phyloP scores from a whole-genome alignment of 2,329 filamentous ascomycete species.

The Aciculosporium take region DNA sequence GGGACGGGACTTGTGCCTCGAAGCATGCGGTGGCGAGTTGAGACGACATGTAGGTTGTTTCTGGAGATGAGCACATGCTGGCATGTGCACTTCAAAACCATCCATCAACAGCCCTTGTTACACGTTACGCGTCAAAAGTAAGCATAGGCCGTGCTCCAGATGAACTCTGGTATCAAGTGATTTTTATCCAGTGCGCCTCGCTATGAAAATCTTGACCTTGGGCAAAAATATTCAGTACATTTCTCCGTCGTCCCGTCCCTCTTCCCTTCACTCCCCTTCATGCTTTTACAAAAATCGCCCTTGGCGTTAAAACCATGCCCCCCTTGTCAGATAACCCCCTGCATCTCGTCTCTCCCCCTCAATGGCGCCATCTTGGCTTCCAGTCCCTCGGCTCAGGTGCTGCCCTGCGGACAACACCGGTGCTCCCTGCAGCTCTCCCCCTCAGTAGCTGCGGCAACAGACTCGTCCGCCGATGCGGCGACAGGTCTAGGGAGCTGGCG shows the following conservation, averaged over 20 bases:
- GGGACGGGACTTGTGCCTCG: too few relatives aligned
- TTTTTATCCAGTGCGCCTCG: slow-evolving; percentile 10
- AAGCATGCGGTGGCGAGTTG: too few relatives aligned
- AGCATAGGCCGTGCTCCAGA: too few relatives aligned
- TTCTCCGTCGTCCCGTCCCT: background rate
- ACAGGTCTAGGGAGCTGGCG: slow-evolving; percentile 42
- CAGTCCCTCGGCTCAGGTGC: slow-evolving; percentile 23
- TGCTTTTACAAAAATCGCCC: background rate
- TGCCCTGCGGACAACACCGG: slow-evolving; percentile 31
- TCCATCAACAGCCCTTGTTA: too few relatives aligned
- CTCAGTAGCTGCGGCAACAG: slow-evolving; percentile 38
- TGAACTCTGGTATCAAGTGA: background rate
- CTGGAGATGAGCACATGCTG: too few relatives aligned
- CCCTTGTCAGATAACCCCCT: too few relatives aligned
- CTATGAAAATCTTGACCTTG: slow-evolving; percentile 5
- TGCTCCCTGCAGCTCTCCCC: slow-evolving; percentile 18
- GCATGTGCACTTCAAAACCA: too few relatives aligned
- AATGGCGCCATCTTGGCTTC: slow-evolving; percentile 37
- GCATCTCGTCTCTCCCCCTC: background rate
- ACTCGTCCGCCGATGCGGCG: slow-evolving; percentile 34
- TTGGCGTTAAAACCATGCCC: background rate
- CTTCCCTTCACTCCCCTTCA: background rate
- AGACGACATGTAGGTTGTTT: too few relatives aligned
- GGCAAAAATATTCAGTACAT: background rate
- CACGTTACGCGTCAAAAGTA: too few relatives aligned